Evolutionary conservation across 2,329 filamentous ascomycete genomes (phyloP), one percentile per base, ranked within the genome.

Genomic region (Pyrenochaeta sp.): DNA sequence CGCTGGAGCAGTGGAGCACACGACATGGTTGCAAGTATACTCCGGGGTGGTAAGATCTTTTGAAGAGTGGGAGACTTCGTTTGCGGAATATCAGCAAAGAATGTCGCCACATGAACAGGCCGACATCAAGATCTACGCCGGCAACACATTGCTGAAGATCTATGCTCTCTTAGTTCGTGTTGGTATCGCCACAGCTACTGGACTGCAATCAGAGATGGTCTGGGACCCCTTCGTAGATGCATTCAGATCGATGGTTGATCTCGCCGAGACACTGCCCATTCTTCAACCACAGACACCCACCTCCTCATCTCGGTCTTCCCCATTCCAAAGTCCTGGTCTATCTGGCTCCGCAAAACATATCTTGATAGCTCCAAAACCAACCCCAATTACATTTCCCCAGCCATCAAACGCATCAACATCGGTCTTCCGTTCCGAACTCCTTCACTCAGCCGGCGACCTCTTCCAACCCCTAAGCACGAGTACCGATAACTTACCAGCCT

Each of bases 221-320:
- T 66, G 59, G 59, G 62, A 66, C 21, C 34, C 47, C 3, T 57
- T 59, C 38, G 27, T 52, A n/a, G 46, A 54, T 20, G 45, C 49
- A 0, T 63, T 64, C 50, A 57, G 54, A 26, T 54, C 52, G 1
- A 55, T 63, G 7, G 50, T 66, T 24, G 62, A 66, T 30, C 48
- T 66, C 6, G 60, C 54, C 11, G 60, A 63, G 37, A 63, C 53
- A 2, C 47, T 65, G 0, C 60, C 62, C 3, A 51, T 48, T 9
- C 46, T 59, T 7, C 34, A 38, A 20, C 26, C 44, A 14, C 47
- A 48, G 6, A 23, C 20, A 1, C 51, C 47, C 3, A 23, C 48
- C 24, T 42, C 56, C 5, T 43, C 54, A 24, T 53, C 60, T 3
- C 41, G 41, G 3, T 43, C 44, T 13, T 29, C 31, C 14, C 35